phyloP scores from a whole-genome alignment of 2,329 filamentous ascomycete genomes.

The Chrysosporium keratinophilum region DNA sequence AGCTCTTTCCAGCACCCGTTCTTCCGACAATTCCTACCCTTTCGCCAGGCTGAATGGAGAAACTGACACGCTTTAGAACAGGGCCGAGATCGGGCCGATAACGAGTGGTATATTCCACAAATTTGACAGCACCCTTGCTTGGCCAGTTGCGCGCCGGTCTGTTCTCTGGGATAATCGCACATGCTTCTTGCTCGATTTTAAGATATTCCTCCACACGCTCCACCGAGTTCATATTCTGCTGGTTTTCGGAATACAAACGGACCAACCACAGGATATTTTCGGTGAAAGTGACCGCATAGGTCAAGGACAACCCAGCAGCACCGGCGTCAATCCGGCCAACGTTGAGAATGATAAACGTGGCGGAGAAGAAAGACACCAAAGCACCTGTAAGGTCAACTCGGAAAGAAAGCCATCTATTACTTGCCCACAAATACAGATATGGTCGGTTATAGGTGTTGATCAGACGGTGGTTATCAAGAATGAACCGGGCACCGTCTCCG shows the following conservation, averaged over 20 bases:
- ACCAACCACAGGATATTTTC: slow-evolving; percentile 97
- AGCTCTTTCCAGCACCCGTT: slow-evolving; percentile 94
- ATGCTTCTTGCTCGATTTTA: slow-evolving; percentile 88
- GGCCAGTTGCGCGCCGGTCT: slow-evolving; percentile 77
- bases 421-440: slow-evolving; percentile 93
- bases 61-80: slow-evolving; percentile 71
- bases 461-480: slow-evolving; percentile 75
- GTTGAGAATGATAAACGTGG: slow-evolving; percentile 77
- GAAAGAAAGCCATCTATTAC: slow-evolving; percentile 92
- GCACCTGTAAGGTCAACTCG: slow-evolving; percentile 85
- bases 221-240: slow-evolving; percentile 99
- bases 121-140: slow-evolving; percentile 72
- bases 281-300: slow-evolving; percentile 92
- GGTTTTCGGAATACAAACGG: slow-evolving; percentile 82
- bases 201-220: slow-evolving; percentile 96
- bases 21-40: slow-evolving; percentile 95
- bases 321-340: slow-evolving; percentile 78
- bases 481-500: slow-evolving; percentile 84
- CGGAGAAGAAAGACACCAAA: slow-evolving; percentile 84
- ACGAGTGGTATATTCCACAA: slow-evolving; percentile 76
- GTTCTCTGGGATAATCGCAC: slow-evolving; percentile 63
- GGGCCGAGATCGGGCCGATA: slow-evolving; percentile 81
- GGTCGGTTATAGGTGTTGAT: slow-evolving; percentile 88
- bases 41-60: slow-evolving; percentile 75
- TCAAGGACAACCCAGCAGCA: slow-evolving; percentile 83